Base-by-base conservation (phyloP, 2,329 filamentous ascomycete species). In the Colletotrichum godetiae region DNA sequence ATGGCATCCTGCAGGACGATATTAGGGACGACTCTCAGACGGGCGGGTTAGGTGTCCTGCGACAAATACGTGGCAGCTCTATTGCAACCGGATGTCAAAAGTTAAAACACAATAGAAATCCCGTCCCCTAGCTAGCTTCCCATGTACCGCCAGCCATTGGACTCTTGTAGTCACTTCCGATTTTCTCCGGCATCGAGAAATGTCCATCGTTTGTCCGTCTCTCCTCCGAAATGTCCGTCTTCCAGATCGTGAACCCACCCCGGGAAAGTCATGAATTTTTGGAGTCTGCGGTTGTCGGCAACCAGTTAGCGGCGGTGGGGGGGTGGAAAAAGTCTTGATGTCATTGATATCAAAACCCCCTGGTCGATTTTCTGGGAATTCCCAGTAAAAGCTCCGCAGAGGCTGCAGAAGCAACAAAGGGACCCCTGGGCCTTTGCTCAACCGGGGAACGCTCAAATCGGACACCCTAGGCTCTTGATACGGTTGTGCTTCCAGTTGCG, bases 331-430 rank as follows among this genome's bases (percentile, higher is more conserved):
- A 73, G 70, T 73, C 67, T 73, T 73, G 70, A 70, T 70, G 70
- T 73, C 70, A 73, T 73, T 61, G 70, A 73, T 42, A 59, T 56
- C 24, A 33, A 53, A 31, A 53, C 37, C 60, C 49, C 67, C 67
- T 24, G 15, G 60, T 61, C 37, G 13, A 42, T 19, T 49, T 46
- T 52, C 49, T 42, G 33, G 61, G 56, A 31, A 52, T 49, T 24
- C 4, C 33, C 42, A n/a, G 29, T 12, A 46, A 59, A 53, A 53
- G 66, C 69, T 58, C 53, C 58, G 69, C 69, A 53, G 29, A 8
- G 29, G 11, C 19, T 22, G 46, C 42, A 49, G 27, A 49, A 22
- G 31, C 22, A 46, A 37, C 65, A 63, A 58, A 33, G 56, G 15
- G 52, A 31, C 24, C 58, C 24, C 10, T 15, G 58, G 57, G 58